Base-by-base conservation (phyloP, 495 filamentous ascomycete species). In the Aspergillus haitiensis region DNA sequence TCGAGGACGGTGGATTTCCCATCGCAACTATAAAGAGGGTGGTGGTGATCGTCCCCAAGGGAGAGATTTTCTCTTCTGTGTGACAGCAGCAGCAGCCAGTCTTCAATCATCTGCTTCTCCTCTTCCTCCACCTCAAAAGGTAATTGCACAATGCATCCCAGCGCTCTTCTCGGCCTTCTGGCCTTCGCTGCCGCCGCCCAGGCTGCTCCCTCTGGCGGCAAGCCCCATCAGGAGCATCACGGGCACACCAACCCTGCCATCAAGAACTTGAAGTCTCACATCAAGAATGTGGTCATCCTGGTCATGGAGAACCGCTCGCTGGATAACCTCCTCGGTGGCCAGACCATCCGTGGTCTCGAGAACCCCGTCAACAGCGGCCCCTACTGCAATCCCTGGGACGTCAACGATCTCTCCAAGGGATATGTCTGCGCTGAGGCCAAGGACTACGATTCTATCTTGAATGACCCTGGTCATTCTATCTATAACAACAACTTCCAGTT, bases 401-500 rank as follows among this genome's bases (percentile, higher is more conserved):
- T 78, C 31, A 77, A 65, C 39, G 67, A 82, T 54, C 61, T 73
- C 4, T 66, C 68, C 7, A 60, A 64, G 21, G 75, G 74, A 31
- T 55, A 64, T 45, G 71, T 70, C 36, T 81, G 79, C 66, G 74
- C 71, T n/a, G 63, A 59, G 3, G 70, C 71, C 34, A 71, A 71
- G 54, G 73, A 75, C 66, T 77, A 70, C 58, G 74, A 83, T 63
- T 75, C 75, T 0, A 66, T 77, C 15, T 44, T 70, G 8, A 71
- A 83, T 62, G 80, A 83, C 63, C 80, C 81, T 12, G 74, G 78
- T 60, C 81, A 83, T 65, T 68, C 73, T 32, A 71, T 83, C 48
- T 73, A 69, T 16, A 80, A 79, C 53, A 78, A 77, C 64, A 83
- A 81, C 64, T 74, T 82, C 58, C 69, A 83, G 68, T 72, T 82